These are phyloP conservation scores for Coemansia sp. DNA, from an alignment of 371 early-diverging fungal species.

Conservation along the genomic window DNA sequence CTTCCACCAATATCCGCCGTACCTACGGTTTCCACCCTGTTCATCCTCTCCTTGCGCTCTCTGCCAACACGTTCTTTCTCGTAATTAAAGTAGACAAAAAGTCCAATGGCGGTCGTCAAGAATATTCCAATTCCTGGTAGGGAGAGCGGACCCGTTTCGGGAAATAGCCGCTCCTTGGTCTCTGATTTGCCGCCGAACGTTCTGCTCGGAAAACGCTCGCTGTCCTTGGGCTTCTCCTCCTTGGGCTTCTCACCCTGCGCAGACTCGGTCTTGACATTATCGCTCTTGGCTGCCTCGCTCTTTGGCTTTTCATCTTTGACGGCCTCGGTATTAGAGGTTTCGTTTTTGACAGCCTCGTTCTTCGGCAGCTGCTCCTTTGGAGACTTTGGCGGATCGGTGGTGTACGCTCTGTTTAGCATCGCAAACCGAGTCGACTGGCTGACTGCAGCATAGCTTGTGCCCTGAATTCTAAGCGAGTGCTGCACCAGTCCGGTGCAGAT, in stretches of 20 bases:
- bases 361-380: conserved; percentile 6
- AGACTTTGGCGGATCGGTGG: conserved; percentile 19
- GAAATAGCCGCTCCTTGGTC: conserved; percentile 25
- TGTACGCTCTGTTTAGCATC: conserved; percentile 9
- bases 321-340: not conserved
- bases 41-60: conserved; percentile 19
- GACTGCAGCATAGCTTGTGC: not conserved
- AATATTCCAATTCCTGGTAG: conserved; percentile 51
- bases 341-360: not conserved
- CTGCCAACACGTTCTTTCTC: conserved; percentile 43
- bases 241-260: not conserved
- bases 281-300: not conserved
- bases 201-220: conserved; percentile 10
- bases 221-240: not conserved
- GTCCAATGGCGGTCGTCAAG: conserved; percentile 37
- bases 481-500: not conserved
- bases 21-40: conserved; percentile 53
- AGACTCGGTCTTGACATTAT: not conserved
- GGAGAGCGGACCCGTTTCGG: conserved; percentile 46
- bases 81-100: conserved; percentile 49
- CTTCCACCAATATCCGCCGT: conserved; percentile 94
- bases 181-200: conserved; percentile 1
- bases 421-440: not conserved
- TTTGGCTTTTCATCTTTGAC: no score
- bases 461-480: not conserved